Evolutionary conservation across 306 rosid species (phyloP), one percentile per base, ranked within the genome.

Genomic region (Amphicarpaea edgeworthii): DNA sequence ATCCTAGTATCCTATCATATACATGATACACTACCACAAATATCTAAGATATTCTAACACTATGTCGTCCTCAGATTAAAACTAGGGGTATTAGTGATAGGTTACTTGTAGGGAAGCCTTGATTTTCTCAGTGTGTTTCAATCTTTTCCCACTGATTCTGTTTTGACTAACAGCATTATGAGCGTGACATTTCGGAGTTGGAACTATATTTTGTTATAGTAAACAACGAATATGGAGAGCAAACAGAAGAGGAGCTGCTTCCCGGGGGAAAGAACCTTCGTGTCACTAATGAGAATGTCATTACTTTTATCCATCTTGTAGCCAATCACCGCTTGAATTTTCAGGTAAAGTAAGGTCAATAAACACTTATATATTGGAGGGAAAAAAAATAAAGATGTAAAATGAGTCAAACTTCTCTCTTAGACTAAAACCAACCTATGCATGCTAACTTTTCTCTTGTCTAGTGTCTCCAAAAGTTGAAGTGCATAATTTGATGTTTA

Each of bases 191-290:
- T 73, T 86, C 96, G 23, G 93, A 84, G 41, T 84, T 95, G 64
- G 98, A 95, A 83, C 88, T 95, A 68, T 95, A 95, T 83, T 95
- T 92, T 69, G 97, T 95, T 66, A 90, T 95, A 43, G 74, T 95
- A 82, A 95, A 95, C 82, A 95, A 95, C 55, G 97, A 95, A 84
- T 95, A 95, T 73, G 98, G 98, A 79, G 98, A 92, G 86, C 97
- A 95, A 86, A 89, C 88, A 46, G 97, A 95, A 84, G 98, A 92
- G 86, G 97, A 92, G 86, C 90, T 95, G 63, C 96, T 87, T 66
- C 95, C 95, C 14, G 84, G 89, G 80, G 98, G 97, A 24, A 92
- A 83, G 80, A 86, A 87, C 82, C 64, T 61, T 10, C 97, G 92
- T 10, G 98, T 95, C 55, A 86, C 95, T 28, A 87, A 87, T 76